Base-by-base conservation (phyloP, 331 rosid species). In the Pyrus hybrid region DNA sequence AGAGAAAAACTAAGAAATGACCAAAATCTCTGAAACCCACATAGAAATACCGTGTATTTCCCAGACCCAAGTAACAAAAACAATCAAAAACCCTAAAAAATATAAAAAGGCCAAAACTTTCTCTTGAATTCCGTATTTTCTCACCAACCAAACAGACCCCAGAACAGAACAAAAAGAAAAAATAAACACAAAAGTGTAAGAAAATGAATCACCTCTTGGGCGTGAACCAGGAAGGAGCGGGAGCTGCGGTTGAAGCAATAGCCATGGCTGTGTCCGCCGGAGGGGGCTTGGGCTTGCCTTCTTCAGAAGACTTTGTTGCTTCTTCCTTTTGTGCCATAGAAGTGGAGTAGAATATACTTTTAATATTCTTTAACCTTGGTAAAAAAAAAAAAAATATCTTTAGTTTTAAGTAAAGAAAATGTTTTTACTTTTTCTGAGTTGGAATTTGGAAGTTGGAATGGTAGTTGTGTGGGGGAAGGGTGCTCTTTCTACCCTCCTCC, bases 141-240 rank as follows among this genome's bases (percentile, higher is more conserved):
- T 32, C 30, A 3, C 64, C 45, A 35, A 30, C 32, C 33, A 35
- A 63, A 67, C 22, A 35, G 28, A n/a, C 70, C 49, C 49, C n/a
- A 65, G 49, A 65, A 20, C 70, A 7, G 8, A 58, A 41, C 28
- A 54, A 70, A 22, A 41, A 41, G 47, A 41, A 60, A 43, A 21
- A 22, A 41, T 41, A 58, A n/a, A 49, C 49, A 25, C 63, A 56
- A 6, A 68, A 43, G 33, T 12, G 32, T 67, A 75, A 51, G 37
- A 51, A 28, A 37, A 14, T n/a, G 21, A 54, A 64, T 66, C 11
- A 87, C 93, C 91, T 87, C 63, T 84, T 88, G 29, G 96, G 93
- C 68, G 96, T 87, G 81, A 87, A 87, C 90, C 93, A 91, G 23
- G 93, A 88, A 32, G 85, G 75, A 26, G 83, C 12, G 13, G 87